Percentiles rank a stretch among this genome's conserved stretches.
Evolutionary conservation across 257 asterid genomes (phyloP).

Genomic region (Nicotiana paniculata): DNA sequence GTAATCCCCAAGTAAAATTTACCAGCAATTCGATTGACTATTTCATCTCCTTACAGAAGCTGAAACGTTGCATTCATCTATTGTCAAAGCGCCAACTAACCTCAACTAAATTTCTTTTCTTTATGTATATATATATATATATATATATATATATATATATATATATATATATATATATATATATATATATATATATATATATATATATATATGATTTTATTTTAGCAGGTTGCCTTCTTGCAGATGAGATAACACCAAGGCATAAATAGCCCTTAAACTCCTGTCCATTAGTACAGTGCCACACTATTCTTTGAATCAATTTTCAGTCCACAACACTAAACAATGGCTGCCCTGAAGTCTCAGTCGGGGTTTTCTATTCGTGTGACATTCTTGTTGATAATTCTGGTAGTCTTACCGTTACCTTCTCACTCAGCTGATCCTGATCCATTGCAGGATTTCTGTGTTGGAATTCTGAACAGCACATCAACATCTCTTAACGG

Average conservation of each 20-base stretch:
- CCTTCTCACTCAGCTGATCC: conserved; percentile 43
- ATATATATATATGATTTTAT: neutral
- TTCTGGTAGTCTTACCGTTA: conserved; percentile 15
- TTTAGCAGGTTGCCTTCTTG: neutral
- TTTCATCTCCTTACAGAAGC: neutral
- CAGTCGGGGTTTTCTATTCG: neutral
- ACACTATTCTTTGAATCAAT: neutral
- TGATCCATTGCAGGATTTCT: conserved; percentile 53
- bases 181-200: neutral
- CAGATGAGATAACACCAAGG: neutral
- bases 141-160: neutral
- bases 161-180: neutral
- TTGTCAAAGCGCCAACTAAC: neutral
- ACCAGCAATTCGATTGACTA: neutral
- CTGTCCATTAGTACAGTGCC: neutral
- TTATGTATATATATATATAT: neutral
- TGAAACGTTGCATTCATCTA: neutral
- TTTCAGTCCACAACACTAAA: neutral
- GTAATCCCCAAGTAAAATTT: neutral
- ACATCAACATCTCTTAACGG: conserved; percentile 25
- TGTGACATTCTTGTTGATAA: neutral
- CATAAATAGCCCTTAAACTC: neutral
- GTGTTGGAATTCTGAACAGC: conserved; percentile 29
- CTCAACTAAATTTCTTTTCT: neutral
- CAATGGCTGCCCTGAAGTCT: neutral